Evolutionary conservation across 78 protist species (phyloP).

Genomic region (Polysphondylium violaceum): DNA sequence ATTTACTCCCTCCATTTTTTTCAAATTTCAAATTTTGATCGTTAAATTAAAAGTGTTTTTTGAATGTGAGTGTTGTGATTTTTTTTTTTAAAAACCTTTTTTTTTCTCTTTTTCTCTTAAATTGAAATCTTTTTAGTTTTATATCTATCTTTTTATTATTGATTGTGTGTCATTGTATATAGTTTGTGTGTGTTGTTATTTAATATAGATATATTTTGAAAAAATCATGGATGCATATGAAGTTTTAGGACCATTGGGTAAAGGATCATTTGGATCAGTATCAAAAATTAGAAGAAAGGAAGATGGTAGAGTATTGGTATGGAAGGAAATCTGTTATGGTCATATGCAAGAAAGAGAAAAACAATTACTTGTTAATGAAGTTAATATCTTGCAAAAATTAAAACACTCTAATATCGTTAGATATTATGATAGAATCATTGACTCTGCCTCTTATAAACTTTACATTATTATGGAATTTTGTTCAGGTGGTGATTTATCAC

Average conservation of each 20-base stretch:
- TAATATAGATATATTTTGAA: too few species aligned
- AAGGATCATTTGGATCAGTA: slow-evolving; percentile 90
- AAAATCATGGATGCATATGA: slow-evolving; percentile 71
- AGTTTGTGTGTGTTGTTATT: too few species aligned
- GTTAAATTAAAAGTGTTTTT: too few species aligned
- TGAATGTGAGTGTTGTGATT: too few species aligned
- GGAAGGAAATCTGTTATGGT: slow-evolving; percentile 92
- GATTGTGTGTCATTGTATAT: too few species aligned
- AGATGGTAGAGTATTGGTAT: slow-evolving; percentile 86
- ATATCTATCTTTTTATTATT: too few species aligned
- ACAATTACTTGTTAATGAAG: slow-evolving; percentile 92
- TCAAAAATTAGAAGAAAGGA: slow-evolving; percentile 68
- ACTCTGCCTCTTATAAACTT: slow-evolving; percentile 59
- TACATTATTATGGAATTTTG: slow-evolving; percentile 95
- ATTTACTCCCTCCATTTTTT: too few species aligned
- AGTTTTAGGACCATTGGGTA: slow-evolving; percentile 79
- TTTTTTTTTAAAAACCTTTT: not conserved
- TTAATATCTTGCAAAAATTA: slow-evolving; percentile 89
- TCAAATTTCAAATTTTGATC: too few species aligned
- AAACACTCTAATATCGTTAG: slow-evolving; percentile 94
- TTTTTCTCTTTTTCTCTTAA: not conserved
- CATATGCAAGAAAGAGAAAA: slow-evolving; percentile 93
- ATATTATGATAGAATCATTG: slow-evolving; percentile 91
- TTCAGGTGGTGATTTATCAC: slow-evolving; percentile 94
- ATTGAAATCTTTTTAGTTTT: not conserved